Evolutionary conservation across 2,329 filamentous ascomycete genomes (phyloP).

Genomic region (Pyricularia sp.): DNA sequence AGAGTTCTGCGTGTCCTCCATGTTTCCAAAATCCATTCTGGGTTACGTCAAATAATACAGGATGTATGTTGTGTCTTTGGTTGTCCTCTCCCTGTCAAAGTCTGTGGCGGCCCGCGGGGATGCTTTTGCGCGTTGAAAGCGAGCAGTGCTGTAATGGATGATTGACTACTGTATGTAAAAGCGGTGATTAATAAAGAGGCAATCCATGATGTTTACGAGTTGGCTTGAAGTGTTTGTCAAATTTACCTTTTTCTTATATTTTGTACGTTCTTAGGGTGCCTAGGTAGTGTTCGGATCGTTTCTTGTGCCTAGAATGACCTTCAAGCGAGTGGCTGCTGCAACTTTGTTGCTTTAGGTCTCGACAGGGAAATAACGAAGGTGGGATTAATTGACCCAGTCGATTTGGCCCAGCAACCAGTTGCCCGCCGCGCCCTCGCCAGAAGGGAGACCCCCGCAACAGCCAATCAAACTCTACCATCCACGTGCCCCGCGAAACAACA

Average conservation of each 20-base stretch:
- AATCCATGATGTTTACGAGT: background rate
- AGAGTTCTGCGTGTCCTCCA: constrained; percentile 59
- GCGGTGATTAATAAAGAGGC: background rate
- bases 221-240: background rate
- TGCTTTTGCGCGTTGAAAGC: background rate
- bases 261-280: background rate
- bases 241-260: background rate
- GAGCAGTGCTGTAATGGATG: background rate
- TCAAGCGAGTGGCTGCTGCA: background rate
- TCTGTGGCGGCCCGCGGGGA: background rate
- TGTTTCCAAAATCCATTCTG: constrained; percentile 37
- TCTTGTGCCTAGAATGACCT: background rate
- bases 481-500: background rate
- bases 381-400: background rate
- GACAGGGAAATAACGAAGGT: background rate
- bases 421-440: background rate
- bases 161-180: background rate
- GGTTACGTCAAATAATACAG: background rate
- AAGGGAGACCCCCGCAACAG: background rate
- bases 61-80: background rate
- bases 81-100: background rate
- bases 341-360: background rate
- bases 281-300: background rate
- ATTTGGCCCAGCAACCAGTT: background rate
- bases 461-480: background rate